These are phyloP conservation scores for Oleoguttula mirabilis DNA, from an alignment of 495 filamentous ascomycete genomes.

Conservation along the genomic window DNA sequence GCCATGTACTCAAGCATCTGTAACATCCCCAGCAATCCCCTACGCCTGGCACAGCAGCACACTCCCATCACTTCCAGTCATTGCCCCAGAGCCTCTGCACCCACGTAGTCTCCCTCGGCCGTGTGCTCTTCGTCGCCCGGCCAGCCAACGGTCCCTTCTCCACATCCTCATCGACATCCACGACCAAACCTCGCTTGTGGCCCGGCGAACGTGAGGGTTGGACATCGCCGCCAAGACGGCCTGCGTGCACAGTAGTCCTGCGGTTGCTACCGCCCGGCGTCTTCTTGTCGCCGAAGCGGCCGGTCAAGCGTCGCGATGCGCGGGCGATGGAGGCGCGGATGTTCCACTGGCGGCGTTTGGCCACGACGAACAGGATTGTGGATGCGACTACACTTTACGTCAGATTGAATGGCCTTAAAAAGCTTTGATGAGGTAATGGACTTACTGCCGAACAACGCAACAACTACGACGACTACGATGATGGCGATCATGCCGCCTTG, in stretches of 20 bases:
- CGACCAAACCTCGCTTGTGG: not conserved
- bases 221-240: not conserved
- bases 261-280: not conserved
- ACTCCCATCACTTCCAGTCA: conserved; percentile 10
- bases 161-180: not conserved
- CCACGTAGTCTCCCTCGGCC: not conserved
- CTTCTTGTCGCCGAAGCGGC: not conserved
- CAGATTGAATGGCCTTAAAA: not conserved
- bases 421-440: not conserved
- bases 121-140: not conserved
- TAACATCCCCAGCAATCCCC: too few relatives aligned
- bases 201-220: not conserved
- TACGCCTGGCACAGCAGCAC: too few relatives aligned
- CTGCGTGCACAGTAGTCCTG: not conserved
- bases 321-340: conserved; percentile 37
- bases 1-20: too few relatives aligned
- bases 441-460: conserved; percentile 43
- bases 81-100: conserved; percentile 10
- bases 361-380: conserved; percentile 38
- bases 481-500: conserved; percentile 50
- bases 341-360: conserved; percentile 43
- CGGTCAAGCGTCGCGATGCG: conserved; percentile 32
- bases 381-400: conserved; percentile 29
- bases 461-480: conserved; percentile 46
- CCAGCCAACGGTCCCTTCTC: not conserved